phyloP scores from a whole-genome alignment of 2,329 filamentous ascomycete genomes.

The Aspergillus ochraceoroseus region DNA sequence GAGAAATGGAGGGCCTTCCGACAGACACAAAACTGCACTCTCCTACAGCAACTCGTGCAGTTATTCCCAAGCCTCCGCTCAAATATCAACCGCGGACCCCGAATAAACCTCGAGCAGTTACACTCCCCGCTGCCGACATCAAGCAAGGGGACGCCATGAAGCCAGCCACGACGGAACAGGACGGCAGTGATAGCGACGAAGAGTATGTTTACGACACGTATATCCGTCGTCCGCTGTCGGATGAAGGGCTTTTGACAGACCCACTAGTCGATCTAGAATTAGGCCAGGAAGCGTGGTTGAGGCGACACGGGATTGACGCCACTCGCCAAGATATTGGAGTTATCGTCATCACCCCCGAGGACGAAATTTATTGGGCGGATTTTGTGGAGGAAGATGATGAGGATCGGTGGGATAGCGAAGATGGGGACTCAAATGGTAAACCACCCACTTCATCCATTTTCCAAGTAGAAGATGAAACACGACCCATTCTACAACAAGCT shows the following conservation, averaged over 20 bases:
- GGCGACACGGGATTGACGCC: conserved; percentile 28
- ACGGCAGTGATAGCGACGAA: conserved; percentile 44
- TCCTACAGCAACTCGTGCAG: conserved; percentile 9
- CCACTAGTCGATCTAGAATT: conserved; percentile 29
- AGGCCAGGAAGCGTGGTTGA: conserved; percentile 25
- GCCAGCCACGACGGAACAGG: conserved; percentile 11
- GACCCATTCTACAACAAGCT: conserved; percentile 3
- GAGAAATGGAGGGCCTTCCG: conserved; percentile 24
- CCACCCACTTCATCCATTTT: background rate
- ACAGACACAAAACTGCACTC: conserved; percentile 6
- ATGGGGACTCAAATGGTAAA: conserved; percentile 58
- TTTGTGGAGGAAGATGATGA: conserved; percentile 53
- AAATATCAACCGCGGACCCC: conserved; percentile 38
- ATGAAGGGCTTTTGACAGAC: conserved; percentile 34
- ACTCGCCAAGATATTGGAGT: conserved; percentile 38
- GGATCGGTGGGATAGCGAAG: conserved; percentile 55
- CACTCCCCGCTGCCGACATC: conserved; percentile 2
- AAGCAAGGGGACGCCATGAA: conserved; percentile 7
- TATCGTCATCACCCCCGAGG: conserved; percentile 41
- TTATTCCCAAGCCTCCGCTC: conserved; percentile 28
- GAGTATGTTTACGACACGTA: conserved; percentile 62
- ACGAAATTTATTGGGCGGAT: conserved; percentile 53
- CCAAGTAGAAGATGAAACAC: background rate
- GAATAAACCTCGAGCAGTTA: conserved; percentile 24
- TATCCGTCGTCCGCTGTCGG: conserved; percentile 46